Base-by-base conservation (phyloP, 2,329 filamentous ascomycete species). In the Alternaria viburni region DNA sequence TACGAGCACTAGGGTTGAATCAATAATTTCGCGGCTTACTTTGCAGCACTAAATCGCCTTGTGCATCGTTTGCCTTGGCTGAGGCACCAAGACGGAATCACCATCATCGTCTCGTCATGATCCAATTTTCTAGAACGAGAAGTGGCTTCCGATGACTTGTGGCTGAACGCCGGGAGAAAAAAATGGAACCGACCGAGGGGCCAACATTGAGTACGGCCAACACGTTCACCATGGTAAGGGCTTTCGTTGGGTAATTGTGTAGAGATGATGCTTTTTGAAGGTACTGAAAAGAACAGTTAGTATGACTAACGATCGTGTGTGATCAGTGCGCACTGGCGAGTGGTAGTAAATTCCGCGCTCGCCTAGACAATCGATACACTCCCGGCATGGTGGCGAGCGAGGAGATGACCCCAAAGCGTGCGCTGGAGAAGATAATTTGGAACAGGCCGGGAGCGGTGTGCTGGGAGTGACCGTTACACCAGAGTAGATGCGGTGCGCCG, bases 401-500 rank as follows among this genome's bases (percentile, higher is more conserved):
- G 12, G 19, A 30, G n/a, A 41, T 15, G 5, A 15, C 4, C 46
- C 49, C n/a, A 52, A 45, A n/a, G 5, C 17, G 30, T 17, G 19
- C 26, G 32, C 9, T 11, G 26, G 51, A 47, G 36, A 50, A 36
- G 13, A 21, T 19, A 59, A 62, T 57, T 62, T 69, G 66, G 19
- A 12, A 36, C 69, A 67, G 60, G 36, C 36, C 36, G 68, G 65
- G 57, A 75, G 75, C 72, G 74, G 75, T 77, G 71, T 62, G 65
- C 54, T 70, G 67, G 64, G 66, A 61, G 69, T 65, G 56, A 60
- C 58, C 52, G 73, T 75, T 67, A 49, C 68, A 74, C 73, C 36
- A 41, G 36, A 41, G 36, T 41, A 64, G 64, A 72, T 66, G 75
- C 64, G 60, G 74, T 76, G 69, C 67, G 59, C 41, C 58, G 74